A percentile compares a stretch with the other conserved stretches of the same genome.
Evolutionary conservation across 2,329 filamentous ascomycete species (phyloP).

Genomic region (Botrytis cinerea): DNA sequence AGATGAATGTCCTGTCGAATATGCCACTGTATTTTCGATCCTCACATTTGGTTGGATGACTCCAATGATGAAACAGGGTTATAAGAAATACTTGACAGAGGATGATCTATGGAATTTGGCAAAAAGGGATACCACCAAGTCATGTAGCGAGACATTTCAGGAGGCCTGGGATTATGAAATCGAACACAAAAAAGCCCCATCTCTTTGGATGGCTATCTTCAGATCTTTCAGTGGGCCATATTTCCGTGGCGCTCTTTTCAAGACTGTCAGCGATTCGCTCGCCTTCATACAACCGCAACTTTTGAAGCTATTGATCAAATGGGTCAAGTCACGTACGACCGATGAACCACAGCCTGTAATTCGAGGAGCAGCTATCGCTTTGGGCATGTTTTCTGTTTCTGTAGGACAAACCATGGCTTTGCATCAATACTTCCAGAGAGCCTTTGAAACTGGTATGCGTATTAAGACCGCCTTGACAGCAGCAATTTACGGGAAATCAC

Average conservation of each 20-base stretch:
- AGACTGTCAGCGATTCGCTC: slow-evolving; percentile 81
- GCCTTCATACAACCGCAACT: slow-evolving; percentile 92
- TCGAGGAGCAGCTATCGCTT: slow-evolving; percentile 81
- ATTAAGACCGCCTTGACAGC: slow-evolving; percentile 90
- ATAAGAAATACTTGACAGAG: slow-evolving; percentile 87
- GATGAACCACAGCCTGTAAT: slow-evolving; percentile 72
- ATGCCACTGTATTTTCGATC: slow-evolving; percentile 89
- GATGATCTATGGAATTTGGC: slow-evolving; percentile 94
- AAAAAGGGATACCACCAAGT: slow-evolving; percentile 74
- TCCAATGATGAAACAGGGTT: slow-evolving; percentile 92
- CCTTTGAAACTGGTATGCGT: slow-evolving; percentile 95
- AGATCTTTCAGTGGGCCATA: slow-evolving; percentile 85
- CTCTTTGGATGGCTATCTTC: slow-evolving; percentile 83
- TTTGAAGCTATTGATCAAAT: slow-evolving; percentile 78
- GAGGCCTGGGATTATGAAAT: slow-evolving; percentile 77
- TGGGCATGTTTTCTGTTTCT: slow-evolving; percentile 90
- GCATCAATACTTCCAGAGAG: slow-evolving; percentile 95
- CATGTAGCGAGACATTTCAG: slow-evolving; percentile 70
- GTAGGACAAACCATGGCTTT: slow-evolving; percentile 84
- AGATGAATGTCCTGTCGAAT: slow-evolving; percentile 73
- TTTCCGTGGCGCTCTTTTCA: slow-evolving; percentile 78
- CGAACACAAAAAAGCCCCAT: slow-evolving; percentile 69
- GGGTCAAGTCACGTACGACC: slow-evolving; percentile 73
- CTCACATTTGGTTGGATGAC: slow-evolving; percentile 99
- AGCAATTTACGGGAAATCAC: slow-evolving; percentile 88